Evolutionary conservation across 2,329 filamentous ascomycete genomes (phyloP), one percentile per base, ranked within the genome.

Genomic region (Basipetospora chlamydospora): DNA sequence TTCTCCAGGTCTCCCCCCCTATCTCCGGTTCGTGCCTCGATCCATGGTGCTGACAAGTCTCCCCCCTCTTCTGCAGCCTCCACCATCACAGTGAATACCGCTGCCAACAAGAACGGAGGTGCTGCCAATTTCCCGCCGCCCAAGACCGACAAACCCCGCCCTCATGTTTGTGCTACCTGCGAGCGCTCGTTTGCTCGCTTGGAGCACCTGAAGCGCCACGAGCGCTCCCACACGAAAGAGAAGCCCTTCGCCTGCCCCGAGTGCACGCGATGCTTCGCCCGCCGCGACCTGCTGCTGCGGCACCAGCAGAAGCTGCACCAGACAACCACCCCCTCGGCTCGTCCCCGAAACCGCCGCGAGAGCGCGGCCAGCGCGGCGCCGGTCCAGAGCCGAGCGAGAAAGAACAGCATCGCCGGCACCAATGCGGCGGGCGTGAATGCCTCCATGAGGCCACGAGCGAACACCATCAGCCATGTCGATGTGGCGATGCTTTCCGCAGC

Each of bases 291-390:
- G 46, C 70, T 98, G 38, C 65, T 98, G 46, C 77, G 90, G 41
- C 90, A 98, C 60, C 90, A 98, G 67, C 90, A 98, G 66, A 98
- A 98, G 67, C 72, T 98, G 33, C 90, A 98, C 56, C 85, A 93
- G 68, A 85, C 85, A 18, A 83, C 84, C 10, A 86, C 86, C 0
- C 82, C 90, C 5, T 86, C 86, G 5, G 80, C 86, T 31, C 76
- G 87, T 42, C 86, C 87, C 31, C 77, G 87, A 48, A 87, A 85
- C 47, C 80, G 88, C 46, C 75, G 90, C 45, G 90, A 96, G 61
- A 96, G 90, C 57, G 81, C 80, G 42, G 84, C 80, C 38, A 73
- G 80, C 42, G 75, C 77, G 7, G 67, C 71, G 6, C 71, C 73
- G 11, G 71, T 69, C 22, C 66, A 77, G 44, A 80, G 76, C 46